phyloP scores from a whole-genome alignment of 2,329 filamentous ascomycete genomes.

The Hypoxylon sp. region DNA sequence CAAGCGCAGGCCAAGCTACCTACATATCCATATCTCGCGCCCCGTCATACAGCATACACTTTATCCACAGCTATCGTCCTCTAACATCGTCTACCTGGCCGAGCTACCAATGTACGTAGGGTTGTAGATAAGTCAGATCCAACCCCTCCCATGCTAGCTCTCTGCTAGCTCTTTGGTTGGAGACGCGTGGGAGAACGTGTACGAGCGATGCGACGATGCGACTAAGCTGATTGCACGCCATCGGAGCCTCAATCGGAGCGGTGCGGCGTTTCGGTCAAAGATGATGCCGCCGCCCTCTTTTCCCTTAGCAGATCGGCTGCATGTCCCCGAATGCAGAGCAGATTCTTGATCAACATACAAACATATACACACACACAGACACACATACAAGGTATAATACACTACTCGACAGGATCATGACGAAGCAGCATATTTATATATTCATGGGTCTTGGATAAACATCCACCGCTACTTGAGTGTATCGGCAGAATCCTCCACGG shows the following conservation, averaged over 20 bases:
- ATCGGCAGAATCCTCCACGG: not conserved
- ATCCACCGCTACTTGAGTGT: not conserved
- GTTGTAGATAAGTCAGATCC: conserved; percentile 24
- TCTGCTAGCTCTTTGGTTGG: conserved; percentile 11
- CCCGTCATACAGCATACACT: conserved; percentile 21
- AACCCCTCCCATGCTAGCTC: conserved; percentile 19
- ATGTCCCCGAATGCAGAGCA: conserved; percentile 21
- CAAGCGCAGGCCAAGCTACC: conserved; percentile 11
- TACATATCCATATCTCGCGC: conserved; percentile 10
- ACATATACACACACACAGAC: too few relatives aligned
- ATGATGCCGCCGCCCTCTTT: conserved; percentile 20
- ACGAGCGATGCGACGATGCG: conserved; percentile 19
- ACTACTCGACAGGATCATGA: conserved; percentile 1
- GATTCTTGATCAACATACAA: conserved; percentile 9
- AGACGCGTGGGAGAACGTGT: conserved; percentile 29
- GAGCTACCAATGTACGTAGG: too few relatives aligned
- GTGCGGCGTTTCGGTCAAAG: conserved; percentile 21
- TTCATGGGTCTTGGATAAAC: not conserved
- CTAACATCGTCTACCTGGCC: conserved; percentile 13
- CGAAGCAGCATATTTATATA: conserved; percentile 7
- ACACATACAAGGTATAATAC: not conserved
- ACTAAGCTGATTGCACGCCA: conserved; percentile 22
- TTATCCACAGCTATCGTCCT: conserved; percentile 18
- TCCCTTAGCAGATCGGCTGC: conserved; percentile 14
- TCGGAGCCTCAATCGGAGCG: conserved; percentile 34